phyloP scores from a whole-genome alignment of 73 alveolate genomes.

The Blepharisma japonicum region DNA sequence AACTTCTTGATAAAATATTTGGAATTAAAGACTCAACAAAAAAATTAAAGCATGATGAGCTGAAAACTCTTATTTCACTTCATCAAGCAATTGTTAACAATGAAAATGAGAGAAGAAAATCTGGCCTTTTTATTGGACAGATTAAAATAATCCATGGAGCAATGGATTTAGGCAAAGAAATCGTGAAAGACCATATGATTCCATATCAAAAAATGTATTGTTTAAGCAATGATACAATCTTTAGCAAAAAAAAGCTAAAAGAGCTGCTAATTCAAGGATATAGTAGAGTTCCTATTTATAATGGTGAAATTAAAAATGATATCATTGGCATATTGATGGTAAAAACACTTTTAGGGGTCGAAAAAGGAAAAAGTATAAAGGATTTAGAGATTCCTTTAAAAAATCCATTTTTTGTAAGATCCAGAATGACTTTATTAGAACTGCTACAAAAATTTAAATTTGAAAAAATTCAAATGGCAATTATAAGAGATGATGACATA shows the following conservation, averaged over 20 bases:
- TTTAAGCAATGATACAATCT: neutral
- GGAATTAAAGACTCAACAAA: constrained; percentile 37
- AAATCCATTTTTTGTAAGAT: neutral
- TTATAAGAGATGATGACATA: neutral
- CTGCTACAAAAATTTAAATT: neutral
- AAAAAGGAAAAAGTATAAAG: constrained; percentile 5
- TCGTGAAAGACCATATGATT: constrained; percentile 11
- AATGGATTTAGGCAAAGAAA: neutral
- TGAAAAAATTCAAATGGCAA: constrained; percentile 16
- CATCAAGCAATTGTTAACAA: constrained; percentile 16
- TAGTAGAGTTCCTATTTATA: constrained; percentile 22
- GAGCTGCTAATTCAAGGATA: constrained; percentile 6
- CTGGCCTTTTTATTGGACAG: constrained; percentile 6
- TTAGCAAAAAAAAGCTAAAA: neutral
- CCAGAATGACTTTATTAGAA: neutral
- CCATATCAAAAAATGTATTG: neutral
- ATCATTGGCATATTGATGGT: constrained; percentile 3
- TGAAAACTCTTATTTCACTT: constrained; percentile 19
- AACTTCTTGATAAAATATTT: constrained; percentile 50
- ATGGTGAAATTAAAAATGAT: neutral
- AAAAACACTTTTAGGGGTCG: neutral
- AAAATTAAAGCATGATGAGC: constrained; percentile 13
- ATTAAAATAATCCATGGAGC: constrained; percentile 26
- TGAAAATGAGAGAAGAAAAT: neutral
- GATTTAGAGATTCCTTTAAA: neutral